Percentiles rank a stretch among this genome's conserved stretches.
phyloP scores from a whole-genome alignment of 805 yeast genomes.

The Priceomyces melissophilus region DNA sequence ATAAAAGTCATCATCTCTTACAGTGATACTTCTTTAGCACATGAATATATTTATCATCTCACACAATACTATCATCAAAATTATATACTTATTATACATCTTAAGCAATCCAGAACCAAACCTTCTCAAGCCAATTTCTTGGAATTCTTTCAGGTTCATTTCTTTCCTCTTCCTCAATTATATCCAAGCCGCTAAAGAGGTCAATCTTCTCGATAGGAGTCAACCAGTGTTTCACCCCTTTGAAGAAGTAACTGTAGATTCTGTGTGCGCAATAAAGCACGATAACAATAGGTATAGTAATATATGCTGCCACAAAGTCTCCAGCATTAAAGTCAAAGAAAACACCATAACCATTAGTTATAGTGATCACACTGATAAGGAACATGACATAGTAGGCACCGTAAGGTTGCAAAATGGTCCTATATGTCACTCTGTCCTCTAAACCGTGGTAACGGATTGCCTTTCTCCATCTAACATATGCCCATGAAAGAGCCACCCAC shows the following conservation, averaged over 20 bases:
- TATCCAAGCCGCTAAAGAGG: constrained; percentile 55
- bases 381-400: constrained; percentile 54
- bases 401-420: constrained; percentile 53
- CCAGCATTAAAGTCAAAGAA: constrained; percentile 55
- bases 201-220: constrained; percentile 58
- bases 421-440: constrained; percentile 56
- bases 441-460: constrained; percentile 55
- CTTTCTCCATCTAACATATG: constrained; percentile 62
- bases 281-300: constrained; percentile 58
- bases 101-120: constrained; percentile 51
- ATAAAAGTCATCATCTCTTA: constrained; percentile 1
- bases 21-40: too few relatives aligned
- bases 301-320: constrained; percentile 70
- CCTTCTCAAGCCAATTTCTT: constrained; percentile 36
- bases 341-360: constrained; percentile 73
- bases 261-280: constrained; percentile 59
- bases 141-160: constrained; percentile 35
- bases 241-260: constrained; percentile 32
- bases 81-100: neutral
- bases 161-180: constrained; percentile 53
- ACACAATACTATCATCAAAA: neutral
- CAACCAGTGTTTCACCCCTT: constrained; percentile 34
- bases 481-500: constrained; percentile 53
- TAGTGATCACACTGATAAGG: constrained; percentile 48
- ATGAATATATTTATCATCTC: too few relatives aligned